Conservation (phyloP, 75 land plant genomes). For the Selaginella moellendorffii region DNA sequence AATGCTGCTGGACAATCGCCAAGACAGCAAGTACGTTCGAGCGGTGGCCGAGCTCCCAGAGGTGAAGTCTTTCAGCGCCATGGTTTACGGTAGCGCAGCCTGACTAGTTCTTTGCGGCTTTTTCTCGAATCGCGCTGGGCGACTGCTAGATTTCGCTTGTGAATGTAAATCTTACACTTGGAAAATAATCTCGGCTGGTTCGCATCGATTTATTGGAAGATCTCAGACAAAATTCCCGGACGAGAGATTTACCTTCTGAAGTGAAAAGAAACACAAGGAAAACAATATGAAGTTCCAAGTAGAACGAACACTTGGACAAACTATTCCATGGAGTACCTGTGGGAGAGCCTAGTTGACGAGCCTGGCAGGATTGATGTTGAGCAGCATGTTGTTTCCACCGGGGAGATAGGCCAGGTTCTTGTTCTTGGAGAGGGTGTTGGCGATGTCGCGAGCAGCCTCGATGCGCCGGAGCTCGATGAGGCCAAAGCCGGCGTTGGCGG, state of each 20-base stretch:
- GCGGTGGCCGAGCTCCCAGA: constrained; percentile 38
- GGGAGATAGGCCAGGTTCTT: constrained; percentile 24
- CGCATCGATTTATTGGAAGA: too few relatives aligned
- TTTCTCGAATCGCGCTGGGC: too few relatives aligned
- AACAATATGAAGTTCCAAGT: too few relatives aligned
- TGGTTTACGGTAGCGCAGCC: constrained; percentile 18
- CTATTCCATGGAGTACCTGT: too few relatives aligned
- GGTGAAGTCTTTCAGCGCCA: constrained; percentile 50
- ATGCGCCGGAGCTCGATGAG: constrained; percentile 24
- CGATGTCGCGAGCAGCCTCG: constrained; percentile 26
- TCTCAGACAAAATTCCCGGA: too few relatives aligned
- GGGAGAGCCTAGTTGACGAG: too few relatives aligned
- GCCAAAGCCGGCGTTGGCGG: constrained; percentile 16
- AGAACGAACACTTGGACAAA: too few relatives aligned
- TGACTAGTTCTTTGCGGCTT: neutral
- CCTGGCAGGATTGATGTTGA: constrained; percentile 17
- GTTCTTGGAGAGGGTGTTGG: constrained; percentile 19
- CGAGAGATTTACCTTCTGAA: too few relatives aligned
- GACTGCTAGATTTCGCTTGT: too few relatives aligned
- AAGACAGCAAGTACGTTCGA: constrained; percentile 38
- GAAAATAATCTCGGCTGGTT: too few relatives aligned
- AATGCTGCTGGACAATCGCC: constrained; percentile 45
- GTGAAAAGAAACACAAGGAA: too few relatives aligned
- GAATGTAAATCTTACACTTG: too few relatives aligned
- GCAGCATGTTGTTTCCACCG: constrained; percentile 26